Evolutionary conservation across 2,329 filamentous ascomycete genomes (phyloP), one percentile per base, ranked within the genome.

Genomic region (Metarhizium album): DNA sequence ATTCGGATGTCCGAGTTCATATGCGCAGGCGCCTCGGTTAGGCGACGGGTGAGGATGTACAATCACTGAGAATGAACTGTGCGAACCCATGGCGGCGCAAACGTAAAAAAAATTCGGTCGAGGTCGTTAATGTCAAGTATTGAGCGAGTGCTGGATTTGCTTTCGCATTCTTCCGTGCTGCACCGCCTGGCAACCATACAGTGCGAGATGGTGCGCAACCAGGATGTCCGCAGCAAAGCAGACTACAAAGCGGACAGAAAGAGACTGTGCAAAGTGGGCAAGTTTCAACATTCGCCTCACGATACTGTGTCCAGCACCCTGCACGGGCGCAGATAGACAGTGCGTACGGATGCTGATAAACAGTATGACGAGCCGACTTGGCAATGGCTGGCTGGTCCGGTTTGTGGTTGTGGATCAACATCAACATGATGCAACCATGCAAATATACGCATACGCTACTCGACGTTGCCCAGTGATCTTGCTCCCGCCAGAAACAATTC

Each of bases 21-120:
- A 78, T 31, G 74, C 74, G 52, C 67, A 70, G 6, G 70, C 67
- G 46, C 66, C 60, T 7, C 64, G 56, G 14, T 64, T 68, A 4
- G 67, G 63, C 4, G 72, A 74, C 22, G 64, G 59, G 55, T 72
- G 76, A 0, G 68, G 70, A 53, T 78, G 75, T 14, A 72, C 73
- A 5, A 63, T 67, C n/a, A 72, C 68, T 14, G 67, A 55, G 50
- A 74, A 77, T 3, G 70, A 63, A 16, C 56, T 57, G 16, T 58
- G 51, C 24, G 57, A 51, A 45, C 56, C 46, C 66, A 67, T 69
- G 18, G 35, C 50, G 43, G 2, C n/a, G n/a, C 22, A 11, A n/a
- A 24, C 7, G 40, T 49, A 4, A 20, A 22, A 46, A 3, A 46
- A 31, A 29, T 16, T 20, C 27, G 23, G 33, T 20, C 3, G 7